Evolutionary conservation across 805 yeast species (phyloP).

Genomic region (Candida tallmaniae): DNA sequence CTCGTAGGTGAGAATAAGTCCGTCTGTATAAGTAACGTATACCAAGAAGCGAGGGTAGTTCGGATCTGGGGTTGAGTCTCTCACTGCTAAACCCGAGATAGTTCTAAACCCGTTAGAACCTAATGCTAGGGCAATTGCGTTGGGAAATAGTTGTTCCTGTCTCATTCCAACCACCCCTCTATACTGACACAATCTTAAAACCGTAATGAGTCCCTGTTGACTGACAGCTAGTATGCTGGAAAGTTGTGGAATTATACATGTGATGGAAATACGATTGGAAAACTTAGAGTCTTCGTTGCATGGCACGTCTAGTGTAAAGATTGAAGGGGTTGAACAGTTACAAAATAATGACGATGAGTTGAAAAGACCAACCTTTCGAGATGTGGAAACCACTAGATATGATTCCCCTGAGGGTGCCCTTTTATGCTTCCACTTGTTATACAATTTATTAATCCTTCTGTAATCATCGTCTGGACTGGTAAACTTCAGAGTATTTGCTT

Average conservation of each 20-base stretch:
- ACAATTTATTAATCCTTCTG: slow-evolving; percentile 25
- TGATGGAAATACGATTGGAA: slow-evolving; percentile 33
- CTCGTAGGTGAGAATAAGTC: slow-evolving; percentile 21
- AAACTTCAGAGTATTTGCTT: slow-evolving; percentile 15
- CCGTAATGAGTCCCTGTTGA: slow-evolving; percentile 34
- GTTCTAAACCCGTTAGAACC: slow-evolving; percentile 27
- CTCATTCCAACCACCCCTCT: slow-evolving; percentile 39
- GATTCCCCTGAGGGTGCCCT: slow-evolving; percentile 1
- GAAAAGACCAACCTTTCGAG: slow-evolving; percentile 40
- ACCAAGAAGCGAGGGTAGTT: slow-evolving; percentile 23
- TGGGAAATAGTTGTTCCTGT: slow-evolving; percentile 40
- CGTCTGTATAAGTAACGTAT: slow-evolving; percentile 33
- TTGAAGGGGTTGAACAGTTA: slow-evolving; percentile 40
- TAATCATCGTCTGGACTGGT: slow-evolving; percentile 31
- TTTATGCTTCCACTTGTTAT: slow-evolving; percentile 6
- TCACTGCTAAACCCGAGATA: slow-evolving; percentile 26
- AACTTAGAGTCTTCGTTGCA: slow-evolving; percentile 30
- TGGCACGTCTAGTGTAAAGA: slow-evolving; percentile 36
- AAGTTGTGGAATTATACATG: slow-evolving; percentile 31
- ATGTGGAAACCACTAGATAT: slow-evolving; percentile 39
- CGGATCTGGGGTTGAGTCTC: slow-evolving; percentile 19
- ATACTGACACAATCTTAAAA: slow-evolving; percentile 33
- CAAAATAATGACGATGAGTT: slow-evolving; percentile 43
- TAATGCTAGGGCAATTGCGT: slow-evolving; percentile 23
- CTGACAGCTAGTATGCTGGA: slow-evolving; percentile 30